Evolutionary conservation across 768 basidiomycete genomes (phyloP).

Genomic region (Tricholoma sp.): DNA sequence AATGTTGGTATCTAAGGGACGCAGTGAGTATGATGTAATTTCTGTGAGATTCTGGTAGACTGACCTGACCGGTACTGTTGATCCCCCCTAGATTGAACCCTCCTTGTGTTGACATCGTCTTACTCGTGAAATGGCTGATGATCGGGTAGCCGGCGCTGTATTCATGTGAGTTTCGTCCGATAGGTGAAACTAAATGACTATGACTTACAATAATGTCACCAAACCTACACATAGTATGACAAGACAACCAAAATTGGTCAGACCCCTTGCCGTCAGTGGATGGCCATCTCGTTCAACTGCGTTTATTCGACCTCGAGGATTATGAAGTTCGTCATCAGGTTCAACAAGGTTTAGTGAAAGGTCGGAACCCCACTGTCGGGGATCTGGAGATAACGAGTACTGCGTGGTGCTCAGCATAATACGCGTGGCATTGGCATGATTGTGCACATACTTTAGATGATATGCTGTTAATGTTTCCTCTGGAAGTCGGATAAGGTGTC

Average conservation of each 20-base stretch:
- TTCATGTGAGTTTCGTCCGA: background rate
- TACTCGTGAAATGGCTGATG: constrained; percentile 24
- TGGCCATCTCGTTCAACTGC: constrained; percentile 19
- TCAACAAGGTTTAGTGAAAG: constrained; percentile 39
- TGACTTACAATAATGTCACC: constrained; percentile 60
- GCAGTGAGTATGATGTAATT: background rate
- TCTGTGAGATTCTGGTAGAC: background rate
- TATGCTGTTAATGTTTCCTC: constrained; percentile 7
- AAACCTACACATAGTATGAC: constrained; percentile 40
- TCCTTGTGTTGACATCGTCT: constrained; percentile 18
- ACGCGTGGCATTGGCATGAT: background rate
- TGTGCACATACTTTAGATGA: constrained; percentile 12
- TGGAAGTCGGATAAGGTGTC: constrained; percentile 15
- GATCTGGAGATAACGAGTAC: constrained; percentile 52
- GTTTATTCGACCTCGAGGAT: constrained; percentile 32
- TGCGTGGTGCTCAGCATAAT: constrained; percentile 14
- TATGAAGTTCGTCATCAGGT: constrained; percentile 56
- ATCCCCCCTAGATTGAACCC: constrained; percentile 44
- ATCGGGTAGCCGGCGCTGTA: constrained; percentile 35
- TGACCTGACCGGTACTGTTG: constrained; percentile 29
- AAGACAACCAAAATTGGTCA: constrained; percentile 61
- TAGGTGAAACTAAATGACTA: background rate
- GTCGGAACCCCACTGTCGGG: constrained; percentile 47
- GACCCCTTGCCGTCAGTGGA: constrained; percentile 47
- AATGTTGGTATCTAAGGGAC: constrained; percentile 53